Percentiles rank a stretch among this genome's conserved stretches.
Evolutionary conservation across 768 basidiomycete genomes (phyloP).

Genomic region (Podaxis sp.): DNA sequence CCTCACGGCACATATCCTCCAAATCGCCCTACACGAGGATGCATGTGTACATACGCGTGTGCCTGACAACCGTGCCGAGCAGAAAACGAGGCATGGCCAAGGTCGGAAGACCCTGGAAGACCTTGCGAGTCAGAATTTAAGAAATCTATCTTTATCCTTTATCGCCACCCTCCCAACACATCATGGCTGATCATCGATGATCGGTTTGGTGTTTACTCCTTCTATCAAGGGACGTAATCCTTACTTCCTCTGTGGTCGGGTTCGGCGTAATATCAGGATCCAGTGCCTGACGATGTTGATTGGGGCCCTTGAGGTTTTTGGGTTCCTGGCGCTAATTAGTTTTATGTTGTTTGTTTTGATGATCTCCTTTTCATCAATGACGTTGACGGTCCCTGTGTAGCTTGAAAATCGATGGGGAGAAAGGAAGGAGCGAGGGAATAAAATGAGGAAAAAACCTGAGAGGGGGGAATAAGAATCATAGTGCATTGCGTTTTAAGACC

Average conservation of each 20-base stretch:
- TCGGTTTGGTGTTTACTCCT: too few species aligned
- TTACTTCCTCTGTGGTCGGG: background rate
- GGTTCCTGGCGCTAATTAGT: background rate
- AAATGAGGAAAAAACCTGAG: too few species aligned
- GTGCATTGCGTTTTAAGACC: background rate
- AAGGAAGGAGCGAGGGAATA: background rate
- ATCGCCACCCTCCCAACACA: background rate
- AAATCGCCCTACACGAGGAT: background rate
- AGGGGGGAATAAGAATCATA: background rate
- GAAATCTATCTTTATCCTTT: background rate
- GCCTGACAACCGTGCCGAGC: background rate
- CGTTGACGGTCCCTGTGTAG: background rate
- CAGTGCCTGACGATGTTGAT: too few species aligned
- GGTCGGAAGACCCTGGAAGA: background rate
- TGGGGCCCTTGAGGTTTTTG: background rate
- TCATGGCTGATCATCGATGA: too few species aligned
- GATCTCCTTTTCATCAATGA: background rate
- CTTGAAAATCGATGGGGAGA: background rate
- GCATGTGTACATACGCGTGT: background rate
- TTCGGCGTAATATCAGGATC: background rate
- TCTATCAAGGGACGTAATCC: background rate
- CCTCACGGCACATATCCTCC: background rate
- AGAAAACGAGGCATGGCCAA: background rate
- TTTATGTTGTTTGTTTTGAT: background rate
- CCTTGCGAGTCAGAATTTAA: background rate